Percentiles rank a stretch among this genome's conserved stretches.
phyloP scores from a whole-genome alignment of 176 grass and related monocot genomes.

The Olyra latifolia region DNA sequence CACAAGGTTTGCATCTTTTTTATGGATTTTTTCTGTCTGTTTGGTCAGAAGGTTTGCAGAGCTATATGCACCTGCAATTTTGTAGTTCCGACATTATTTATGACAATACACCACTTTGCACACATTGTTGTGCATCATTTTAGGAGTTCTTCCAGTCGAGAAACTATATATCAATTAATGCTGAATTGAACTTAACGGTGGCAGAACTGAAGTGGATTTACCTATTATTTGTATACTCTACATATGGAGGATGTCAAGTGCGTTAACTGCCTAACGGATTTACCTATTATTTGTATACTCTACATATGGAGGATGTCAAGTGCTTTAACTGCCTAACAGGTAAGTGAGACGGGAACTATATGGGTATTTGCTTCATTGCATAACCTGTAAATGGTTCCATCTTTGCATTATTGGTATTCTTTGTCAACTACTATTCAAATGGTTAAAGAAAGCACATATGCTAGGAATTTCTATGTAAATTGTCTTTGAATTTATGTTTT shows the following conservation, averaged over 20 bases:
- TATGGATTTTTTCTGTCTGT: neutral
- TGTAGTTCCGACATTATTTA: neutral
- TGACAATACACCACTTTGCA: neutral
- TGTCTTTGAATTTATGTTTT: neutral
- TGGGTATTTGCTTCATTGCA: neutral
- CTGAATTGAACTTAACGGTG: neutral
- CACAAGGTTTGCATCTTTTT: neutral
- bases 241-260: neutral
- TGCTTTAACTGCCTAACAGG: neutral
- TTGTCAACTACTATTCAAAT: neutral
- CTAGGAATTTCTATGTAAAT: neutral
- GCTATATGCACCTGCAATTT: neutral
- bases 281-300: neutral
- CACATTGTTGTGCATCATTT: neutral
- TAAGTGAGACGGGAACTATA: constrained; percentile 5
- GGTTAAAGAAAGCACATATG: constrained; percentile 4
- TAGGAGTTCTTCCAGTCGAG: neutral
- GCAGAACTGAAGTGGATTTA: neutral
- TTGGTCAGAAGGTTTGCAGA: neutral
- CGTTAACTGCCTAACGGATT: too few relatives aligned
- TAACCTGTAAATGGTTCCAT: neutral
- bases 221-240: neutral
- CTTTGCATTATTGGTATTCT: too few relatives aligned
- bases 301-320: neutral
- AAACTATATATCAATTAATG: neutral